Base-by-base conservation (phyloP, 108 stramenopile genomes). In the Skeletonema potamos region DNA sequence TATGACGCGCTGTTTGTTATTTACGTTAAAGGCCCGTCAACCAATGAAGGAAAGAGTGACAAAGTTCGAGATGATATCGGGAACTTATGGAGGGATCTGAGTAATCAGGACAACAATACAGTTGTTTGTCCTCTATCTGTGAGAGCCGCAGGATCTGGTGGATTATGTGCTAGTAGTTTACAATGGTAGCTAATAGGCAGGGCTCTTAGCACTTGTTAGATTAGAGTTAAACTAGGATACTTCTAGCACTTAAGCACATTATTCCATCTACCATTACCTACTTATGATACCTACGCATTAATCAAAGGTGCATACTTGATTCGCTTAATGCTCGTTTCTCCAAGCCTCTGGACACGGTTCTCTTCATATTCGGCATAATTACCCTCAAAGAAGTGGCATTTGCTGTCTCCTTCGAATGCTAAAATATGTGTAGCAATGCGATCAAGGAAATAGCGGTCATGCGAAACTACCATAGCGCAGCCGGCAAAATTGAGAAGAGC, bases 401-500 rank as follows among this genome's bases (percentile, higher is more conserved):
- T 89, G 24, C 84, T 84, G 73, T 98, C 96, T 27, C 95, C 97
- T 70, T 99, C 97, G 62, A 97, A 99, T 0, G 96, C 97, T 6
- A 99, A 69, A 43, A 96, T 97, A 71, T 98, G 97, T 1, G 97
- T 99, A 15, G 89, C 87, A 56, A 98, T 77, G 11, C 95, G 88
- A 82, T 99, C 96, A 54, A 99, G 68, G 74, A 99, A 97, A 80
- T 92, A 99, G 9, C 97, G 85, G 76, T 99, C 98, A 80, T 99
- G 98, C 48, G 85, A 87, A 9, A 99, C 96, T 22, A 97, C 92
- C 67, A 99, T 59, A 10, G 96, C 97, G 73, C 93, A 91, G 48
- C 98, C 98, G 8, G 89, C 93, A 88, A 95, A 99, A 51, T 86
- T 85, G 30, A 95, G 68, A 58, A 99, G 75, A 11, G 89, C 97